Base-by-base conservation (phyloP, 2,329 filamentous ascomycete genomes). In the Bimuria novae-zelandiae region DNA sequence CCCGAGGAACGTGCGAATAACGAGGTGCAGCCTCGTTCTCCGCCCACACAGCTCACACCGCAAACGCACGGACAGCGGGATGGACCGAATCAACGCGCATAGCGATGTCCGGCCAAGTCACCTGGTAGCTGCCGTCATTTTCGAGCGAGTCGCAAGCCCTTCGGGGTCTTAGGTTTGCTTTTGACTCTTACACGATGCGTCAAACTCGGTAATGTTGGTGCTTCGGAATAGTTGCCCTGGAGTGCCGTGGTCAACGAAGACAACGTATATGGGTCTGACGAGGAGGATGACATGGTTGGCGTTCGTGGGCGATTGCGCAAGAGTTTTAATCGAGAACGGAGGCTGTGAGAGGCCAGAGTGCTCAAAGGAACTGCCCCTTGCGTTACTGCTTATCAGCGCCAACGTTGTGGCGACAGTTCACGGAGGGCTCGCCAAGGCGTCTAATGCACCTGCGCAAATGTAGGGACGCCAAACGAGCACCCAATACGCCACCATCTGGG, bases 21-120 rank as follows among this genome's bases (percentile, higher is more conserved):
- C 55, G 46, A 44, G 57, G 56, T n/a, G 55, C 64, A 71, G 67
- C 67, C 67, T 70, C 64, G 64, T 66, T 30, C 45, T 59, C 54
- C 33, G 52, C 49, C 41, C 53, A 56, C 57, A 55, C 59, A n/a
- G n/a, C 61, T 54, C 36, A 51, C 54, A 52, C 57, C 57, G 54
- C 45, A 46, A 35, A 27, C 33, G 62, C 65, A 65, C 60, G 47
- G 63, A 52, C 59, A 46, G 52, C 63, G 62, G 62, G 56, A 63
- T 56, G 54, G 63, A 64, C 56, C 67, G 64, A 70, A 70, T 71
- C 67, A 71, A 51, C 55, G 51, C 45, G 44, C 41, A 56, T 61
- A 61, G 63, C 67, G 67, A 65, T 57, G 62, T 70, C 59, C 63
- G 63, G 57, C 62, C 59, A 59, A 56, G 57, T 57, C 51, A 59